Conservation (phyloP, 2,329 filamentous ascomycete genomes). For the Akanthomyces dipterigenus region DNA sequence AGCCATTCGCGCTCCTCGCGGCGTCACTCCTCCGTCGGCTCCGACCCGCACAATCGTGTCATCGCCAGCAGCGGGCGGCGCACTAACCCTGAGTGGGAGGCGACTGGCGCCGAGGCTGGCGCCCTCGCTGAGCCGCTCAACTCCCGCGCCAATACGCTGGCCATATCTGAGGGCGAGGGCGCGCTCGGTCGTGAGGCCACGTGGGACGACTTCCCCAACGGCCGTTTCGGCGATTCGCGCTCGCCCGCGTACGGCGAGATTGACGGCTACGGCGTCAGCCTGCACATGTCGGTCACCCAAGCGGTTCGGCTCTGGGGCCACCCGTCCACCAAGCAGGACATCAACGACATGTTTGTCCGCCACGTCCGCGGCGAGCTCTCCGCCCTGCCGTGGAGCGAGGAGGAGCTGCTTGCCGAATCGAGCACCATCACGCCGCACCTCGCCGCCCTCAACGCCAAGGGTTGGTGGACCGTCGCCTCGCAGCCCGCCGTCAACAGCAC, state of each 20-base stretch:
- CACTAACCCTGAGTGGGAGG: constrained; percentile 60
- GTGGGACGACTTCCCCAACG: constrained; percentile 98
- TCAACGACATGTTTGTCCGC: constrained; percentile 71
- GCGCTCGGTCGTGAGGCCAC: constrained; percentile 87
- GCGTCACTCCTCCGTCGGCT: constrained; percentile 71
- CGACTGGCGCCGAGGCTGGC: constrained; percentile 68
- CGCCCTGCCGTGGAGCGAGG: constrained; percentile 91
- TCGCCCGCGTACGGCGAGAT: constrained; percentile 95
- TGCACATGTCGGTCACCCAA: constrained; percentile 82
- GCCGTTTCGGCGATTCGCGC: constrained; percentile 86
- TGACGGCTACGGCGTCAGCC: constrained; percentile 93
- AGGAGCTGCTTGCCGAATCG: constrained; percentile 78
- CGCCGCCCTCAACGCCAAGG: constrained; percentile 66
- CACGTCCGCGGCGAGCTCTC: constrained; percentile 74
- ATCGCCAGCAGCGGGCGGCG: constrained; percentile 64
- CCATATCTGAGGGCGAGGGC: constrained; percentile 91
- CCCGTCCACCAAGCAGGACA: constrained; percentile 62
- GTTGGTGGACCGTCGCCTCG: constrained; percentile 95
- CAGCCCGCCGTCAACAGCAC: constrained; percentile 90
- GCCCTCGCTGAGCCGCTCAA: constrained; percentile 69
- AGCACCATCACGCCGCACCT: constrained; percentile 71
- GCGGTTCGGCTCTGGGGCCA: constrained; percentile 81
- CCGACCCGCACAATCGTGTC: constrained; percentile 79
- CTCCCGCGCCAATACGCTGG: constrained; percentile 74
- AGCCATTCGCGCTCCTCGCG: constrained; percentile 40